Base-by-base conservation (phyloP, 1,284 basidiomycete species). In the Schizophyllum amplum region DNA sequence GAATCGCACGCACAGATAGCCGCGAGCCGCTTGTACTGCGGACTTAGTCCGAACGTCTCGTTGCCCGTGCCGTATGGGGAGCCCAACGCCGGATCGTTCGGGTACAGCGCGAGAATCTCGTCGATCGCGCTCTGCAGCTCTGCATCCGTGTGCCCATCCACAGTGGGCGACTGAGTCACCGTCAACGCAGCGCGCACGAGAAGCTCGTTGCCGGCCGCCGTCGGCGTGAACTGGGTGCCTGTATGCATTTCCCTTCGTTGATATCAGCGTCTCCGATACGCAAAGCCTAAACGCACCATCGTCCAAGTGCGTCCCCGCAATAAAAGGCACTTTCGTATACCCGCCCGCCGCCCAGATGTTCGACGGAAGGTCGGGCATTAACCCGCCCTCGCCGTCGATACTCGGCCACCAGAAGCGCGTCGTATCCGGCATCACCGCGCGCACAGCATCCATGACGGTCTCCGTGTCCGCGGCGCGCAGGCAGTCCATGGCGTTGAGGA, bases 31-130 rank as follows among this genome's bases (percentile, higher is more conserved):
- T 82, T 82, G 62, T 66, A 80, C 24, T 71, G 65, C 27, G 67
- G 66, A 42, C 69, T 71, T 4, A 76, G 64, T 0, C 77, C 79
- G 59, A 81, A 81, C 0, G 78, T 79, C 24, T 77, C 67, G 56
- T 76, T 76, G 1, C 80, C 79, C 0, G 79, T 79, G 46, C 72
- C 72, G 61, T 73, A 81, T 0, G 80, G 81, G 0, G 76, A 78
- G 0, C 80, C 79, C 1, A 76, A 63, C 5, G 75, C 66, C 5
- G 80, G 78, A 51, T 70, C 67, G 56, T 80, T 72, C 0, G 80
- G 79, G 60, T 82, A 82, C 2, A 80, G 65, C n/a, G 72, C 57
- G 0, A 80, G 56, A 11, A 82, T 57, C 15, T 60, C 61, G 13
- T 72, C 63, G 4, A 69, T 62, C 0, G 70, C 64, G 1, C 24